phyloP scores from a whole-genome alignment of 768 basidiomycete genomes.

The Suillus decipiens region DNA sequence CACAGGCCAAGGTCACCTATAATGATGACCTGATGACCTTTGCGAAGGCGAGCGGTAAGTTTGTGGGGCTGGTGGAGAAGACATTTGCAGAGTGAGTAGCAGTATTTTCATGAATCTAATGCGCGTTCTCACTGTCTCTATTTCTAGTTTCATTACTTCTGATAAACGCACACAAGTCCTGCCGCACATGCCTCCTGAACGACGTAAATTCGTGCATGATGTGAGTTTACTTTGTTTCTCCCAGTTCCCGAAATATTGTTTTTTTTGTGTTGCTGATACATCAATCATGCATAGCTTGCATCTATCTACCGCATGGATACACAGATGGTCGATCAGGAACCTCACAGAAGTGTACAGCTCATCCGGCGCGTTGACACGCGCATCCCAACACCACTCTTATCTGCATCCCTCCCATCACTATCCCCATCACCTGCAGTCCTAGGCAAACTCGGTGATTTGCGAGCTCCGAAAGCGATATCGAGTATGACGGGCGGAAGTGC shows the following conservation, averaged over 20 bases:
- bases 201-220: slow-evolving; percentile 82
- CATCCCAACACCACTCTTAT: slow-evolving; percentile 67
- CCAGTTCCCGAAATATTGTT: neutral
- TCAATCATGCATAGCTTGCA: slow-evolving; percentile 54
- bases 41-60: slow-evolving; percentile 61
- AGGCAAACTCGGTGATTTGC: slow-evolving; percentile 64
- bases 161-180: slow-evolving; percentile 70
- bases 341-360: slow-evolving; percentile 82
- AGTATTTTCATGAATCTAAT: slow-evolving; percentile 22
- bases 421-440: slow-evolving; percentile 35
- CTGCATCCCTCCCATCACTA: slow-evolving; percentile 5
- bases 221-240: slow-evolving; percentile 40
- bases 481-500: neutral
- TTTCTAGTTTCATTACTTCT: slow-evolving; percentile 63
- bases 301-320: slow-evolving; percentile 80
- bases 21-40: slow-evolving; percentile 62
- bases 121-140: slow-evolving; percentile 3
- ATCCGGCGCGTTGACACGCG: slow-evolving; percentile 82
- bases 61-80: slow-evolving; percentile 74
- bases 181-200: slow-evolving; percentile 77
- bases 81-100: slow-evolving; percentile 75
- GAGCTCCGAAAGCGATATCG: slow-evolving; percentile 25
- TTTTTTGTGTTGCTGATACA: slow-evolving; percentile 5
- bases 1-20: slow-evolving; percentile 49
- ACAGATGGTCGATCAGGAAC: slow-evolving; percentile 90